Evolutionary conservation across 2,329 filamentous ascomycete species (phyloP), one percentile per base, ranked within the genome.

Genomic region (Colletotrichum sansevieriae): DNA sequence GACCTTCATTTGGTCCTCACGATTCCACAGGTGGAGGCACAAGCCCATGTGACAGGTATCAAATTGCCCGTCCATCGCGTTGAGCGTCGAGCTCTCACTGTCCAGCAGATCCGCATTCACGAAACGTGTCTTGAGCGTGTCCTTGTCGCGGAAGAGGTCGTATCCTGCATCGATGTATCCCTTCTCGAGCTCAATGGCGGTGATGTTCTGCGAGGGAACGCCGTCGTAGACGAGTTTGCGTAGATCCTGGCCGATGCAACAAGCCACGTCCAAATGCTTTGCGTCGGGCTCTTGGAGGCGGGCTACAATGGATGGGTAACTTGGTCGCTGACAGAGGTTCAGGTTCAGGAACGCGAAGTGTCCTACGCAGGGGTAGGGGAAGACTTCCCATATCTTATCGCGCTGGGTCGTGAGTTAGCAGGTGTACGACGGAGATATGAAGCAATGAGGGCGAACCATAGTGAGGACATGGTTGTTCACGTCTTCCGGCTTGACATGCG

Each of bases 231-330:
- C 71, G 15, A 76, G 63, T 55, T 72, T 63, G 7, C 75, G 74
- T 10, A 77, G 67, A 54, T 76, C 75, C 41, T 76, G 74, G 2
- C 73, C 76, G 35, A 77, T 73, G 63, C 75, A 76, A 57, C 75
- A 76, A 12, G 74, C 76, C 11, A 78, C 57, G 35, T 77, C 75
- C 6, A 77, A 62, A 59, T 75, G 74, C 10, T 47, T 61, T 3
- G 70, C 70, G 8, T 44, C 60, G 39, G 43, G 63, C 52, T 55
- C 71, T 29, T 67, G 67, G 3, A 70, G 57, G 63, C n/a, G 61
- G 54, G 64, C 62, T 7, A 76, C 43, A n/a, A 75, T 68, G 10
- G 41, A 46, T 18, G 57, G 61, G 49, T 72, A 72, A 2, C 25
- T 43, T 2, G 59, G 12, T 6, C 51, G 67, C 8, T 44, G 49